phyloP scores from a whole-genome alignment of 768 basidiomycete species.

The Leccinum variicolor region DNA sequence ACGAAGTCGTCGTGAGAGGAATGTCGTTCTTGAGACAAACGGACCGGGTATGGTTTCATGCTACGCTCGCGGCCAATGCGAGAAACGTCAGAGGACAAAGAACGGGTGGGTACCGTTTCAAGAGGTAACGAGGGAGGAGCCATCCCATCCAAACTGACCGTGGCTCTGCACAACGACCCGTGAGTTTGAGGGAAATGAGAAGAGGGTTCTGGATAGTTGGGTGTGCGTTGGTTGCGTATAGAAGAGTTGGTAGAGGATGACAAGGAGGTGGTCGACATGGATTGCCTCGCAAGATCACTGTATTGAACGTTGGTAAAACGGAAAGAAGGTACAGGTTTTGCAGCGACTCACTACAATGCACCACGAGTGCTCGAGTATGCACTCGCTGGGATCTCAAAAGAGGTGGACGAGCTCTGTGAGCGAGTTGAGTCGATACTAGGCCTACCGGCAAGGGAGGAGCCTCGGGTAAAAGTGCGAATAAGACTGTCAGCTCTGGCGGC shows the following conservation, averaged over 20 bases:
- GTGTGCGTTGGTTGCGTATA: slow-evolving; percentile 34
- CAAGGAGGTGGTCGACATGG: slow-evolving; percentile 54
- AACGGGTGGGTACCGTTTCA: slow-evolving; percentile 1
- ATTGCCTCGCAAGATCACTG: slow-evolving; percentile 61
- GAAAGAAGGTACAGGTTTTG: not conserved
- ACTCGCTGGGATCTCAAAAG: slow-evolving; percentile 56
- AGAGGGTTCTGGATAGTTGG: slow-evolving; percentile 6
- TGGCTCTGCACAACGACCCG: slow-evolving; percentile 3
- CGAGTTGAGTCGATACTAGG: slow-evolving; percentile 65
- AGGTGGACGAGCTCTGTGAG: slow-evolving; percentile 51
- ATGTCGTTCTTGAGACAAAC: slow-evolving; percentile 35
- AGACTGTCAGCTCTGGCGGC: slow-evolving; percentile 32
- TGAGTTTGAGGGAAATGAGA: slow-evolving; percentile 6
- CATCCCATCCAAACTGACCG: slow-evolving; percentile 10
- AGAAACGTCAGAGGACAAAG: slow-evolving; percentile 13
- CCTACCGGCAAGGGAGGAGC: slow-evolving; percentile 42
- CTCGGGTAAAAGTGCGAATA: slow-evolving; percentile 46
- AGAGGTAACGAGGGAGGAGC: not conserved
- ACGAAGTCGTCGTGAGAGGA: slow-evolving; percentile 34
- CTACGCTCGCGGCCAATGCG: slow-evolving; percentile 9
- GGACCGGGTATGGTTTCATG: slow-evolving; percentile 17
- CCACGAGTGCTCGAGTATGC: slow-evolving; percentile 49
- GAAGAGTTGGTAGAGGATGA: slow-evolving; percentile 22
- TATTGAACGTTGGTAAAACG: slow-evolving; percentile 3
- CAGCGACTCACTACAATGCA: slow-evolving; percentile 54